Evolutionary conservation across 192 early-diverging fungal species (phyloP).

Genomic region (Umbelopsis isabellina): DNA sequence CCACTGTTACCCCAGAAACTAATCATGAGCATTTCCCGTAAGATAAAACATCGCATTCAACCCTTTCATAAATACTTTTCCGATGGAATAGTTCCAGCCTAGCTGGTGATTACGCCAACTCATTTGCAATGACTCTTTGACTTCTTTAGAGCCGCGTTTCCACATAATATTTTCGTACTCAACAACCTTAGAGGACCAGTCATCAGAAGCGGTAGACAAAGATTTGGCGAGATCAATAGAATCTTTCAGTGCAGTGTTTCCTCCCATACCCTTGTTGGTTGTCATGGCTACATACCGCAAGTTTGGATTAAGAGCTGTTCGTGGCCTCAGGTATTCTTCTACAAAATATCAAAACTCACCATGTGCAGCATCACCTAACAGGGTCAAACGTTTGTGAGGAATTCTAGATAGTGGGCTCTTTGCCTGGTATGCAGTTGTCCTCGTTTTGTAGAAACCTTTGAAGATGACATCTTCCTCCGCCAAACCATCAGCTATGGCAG

Average conservation of each 20-base stretch:
- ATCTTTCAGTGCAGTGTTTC: conserved; percentile 3
- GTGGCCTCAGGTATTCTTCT: neutral
- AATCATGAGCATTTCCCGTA: neutral
- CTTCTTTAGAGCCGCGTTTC: conserved; percentile 5
- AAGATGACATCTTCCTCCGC: conserved; percentile 3
- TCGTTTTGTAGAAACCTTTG: neutral
- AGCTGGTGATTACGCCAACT: conserved; percentile 13
- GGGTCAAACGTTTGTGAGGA: conserved; percentile 24
- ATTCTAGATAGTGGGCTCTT: neutral
- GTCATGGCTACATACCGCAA: neutral
- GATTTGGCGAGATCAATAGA: conserved; percentile 12
- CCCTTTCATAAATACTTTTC: conserved; percentile 21
- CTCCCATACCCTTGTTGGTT: conserved; percentile 20
- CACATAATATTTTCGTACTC: conserved; percentile 4
- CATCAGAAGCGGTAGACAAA: neutral
- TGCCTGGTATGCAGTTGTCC: conserved; percentile 2
- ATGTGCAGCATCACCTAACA: conserved; percentile 30
- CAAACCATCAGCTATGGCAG: neutral
- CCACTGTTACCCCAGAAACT: too few species aligned
- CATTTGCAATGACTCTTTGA: conserved; percentile 23
- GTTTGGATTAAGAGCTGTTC: too few species aligned
- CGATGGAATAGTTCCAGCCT: conserved; percentile 13
- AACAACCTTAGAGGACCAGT: neutral
- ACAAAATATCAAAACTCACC: neutral
- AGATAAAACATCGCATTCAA: neutral